Evolutionary conservation across 352 stramenopile genomes (phyloP).

Genomic region (Phytopythium aichiense): DNA sequence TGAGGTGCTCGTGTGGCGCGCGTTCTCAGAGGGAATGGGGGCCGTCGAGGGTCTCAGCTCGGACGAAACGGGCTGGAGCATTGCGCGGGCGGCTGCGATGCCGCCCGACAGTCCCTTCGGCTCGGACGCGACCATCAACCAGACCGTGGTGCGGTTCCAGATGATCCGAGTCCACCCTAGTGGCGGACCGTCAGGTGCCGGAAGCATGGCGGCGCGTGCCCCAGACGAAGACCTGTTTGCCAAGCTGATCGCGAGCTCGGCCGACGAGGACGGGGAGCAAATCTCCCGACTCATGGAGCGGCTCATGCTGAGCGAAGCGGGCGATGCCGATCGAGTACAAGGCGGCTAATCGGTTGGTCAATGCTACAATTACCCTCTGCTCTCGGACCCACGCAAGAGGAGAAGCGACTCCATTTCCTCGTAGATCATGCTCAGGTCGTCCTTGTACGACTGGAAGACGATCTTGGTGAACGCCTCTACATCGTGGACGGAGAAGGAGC

Average conservation of each 20-base stretch:
- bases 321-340: neutral
- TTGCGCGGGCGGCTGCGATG: slow-evolving; percentile 19
- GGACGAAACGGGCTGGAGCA: slow-evolving; percentile 51
- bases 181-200: too few relatives aligned
- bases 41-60: slow-evolving; percentile 29
- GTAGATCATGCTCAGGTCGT: slow-evolving; percentile 32
- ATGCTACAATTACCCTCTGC: neutral
- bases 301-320: slow-evolving; percentile 11
- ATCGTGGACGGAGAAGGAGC: slow-evolving; percentile 8
- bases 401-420: slow-evolving; percentile 27
- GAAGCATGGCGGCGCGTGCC: neutral
- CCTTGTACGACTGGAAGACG: slow-evolving; percentile 27
- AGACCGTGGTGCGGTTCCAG: slow-evolving; percentile 7
- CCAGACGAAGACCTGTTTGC: slow-evolving; percentile 18
- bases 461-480: slow-evolving; percentile 11
- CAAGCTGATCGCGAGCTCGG: slow-evolving; percentile 20
- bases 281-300: slow-evolving; percentile 23
- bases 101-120: neutral
- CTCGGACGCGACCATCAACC: slow-evolving; percentile 3
- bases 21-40: slow-evolving; percentile 28
- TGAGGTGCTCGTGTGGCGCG: slow-evolving; percentile 54
- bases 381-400: neutral
- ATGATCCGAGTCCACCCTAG: slow-evolving; percentile 1
- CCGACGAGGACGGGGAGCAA: slow-evolving; percentile 17
- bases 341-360: neutral